Base-by-base conservation (phyloP, 2,329 filamentous ascomycete genomes). In the Chrysosphaeria jannelii region DNA sequence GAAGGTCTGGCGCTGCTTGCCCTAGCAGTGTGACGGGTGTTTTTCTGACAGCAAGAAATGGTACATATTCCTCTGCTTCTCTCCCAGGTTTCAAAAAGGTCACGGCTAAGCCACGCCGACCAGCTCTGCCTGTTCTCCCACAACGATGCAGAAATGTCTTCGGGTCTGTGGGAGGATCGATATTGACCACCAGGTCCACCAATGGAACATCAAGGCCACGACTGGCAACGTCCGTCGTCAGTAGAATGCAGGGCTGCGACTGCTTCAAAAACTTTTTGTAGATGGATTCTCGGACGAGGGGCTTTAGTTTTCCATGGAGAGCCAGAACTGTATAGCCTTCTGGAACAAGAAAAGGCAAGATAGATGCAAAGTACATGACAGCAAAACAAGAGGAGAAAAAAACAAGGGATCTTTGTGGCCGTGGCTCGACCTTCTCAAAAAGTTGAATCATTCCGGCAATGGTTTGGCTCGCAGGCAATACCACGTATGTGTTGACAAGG, bases 71-170 rank as follows among this genome's bases (percentile, higher is more conserved):
- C 41, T 85, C 75, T 8, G 29, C 27, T 43, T 93, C 85, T 10
- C 64, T 54, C 2, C 78, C 78, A 0, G 74, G 70, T 6, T 72
- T 74, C 10, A 97, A 53, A 40, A 97, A 67, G 1, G 88, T 66
- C 2, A 93, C 60, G 9, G 78, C 76, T 11, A 91, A 47, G 0
- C 85, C 85, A 29, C 68, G 66, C 30, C 81, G 57, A 0, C 79
- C 79, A 39, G 90, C 90, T 12, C 85, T 59, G 0, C 85, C 85
- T 1, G 85, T 76, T 31, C 85, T 59, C 2, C 85, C 85, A 14
- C 85, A 71, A 5, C 85, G 68, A 43, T 97, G 85, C 29, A 97
- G 75, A 37, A 93, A 93, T 8, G 72, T 78, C 41, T 93, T 93
- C 0, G 79, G 75, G 35, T 91, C 79, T 19, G 69, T 75, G 1